Evolutionary conservation across 2,329 filamentous ascomycete genomes (phyloP).

Genomic region (Alternaria angustiovoidea): DNA sequence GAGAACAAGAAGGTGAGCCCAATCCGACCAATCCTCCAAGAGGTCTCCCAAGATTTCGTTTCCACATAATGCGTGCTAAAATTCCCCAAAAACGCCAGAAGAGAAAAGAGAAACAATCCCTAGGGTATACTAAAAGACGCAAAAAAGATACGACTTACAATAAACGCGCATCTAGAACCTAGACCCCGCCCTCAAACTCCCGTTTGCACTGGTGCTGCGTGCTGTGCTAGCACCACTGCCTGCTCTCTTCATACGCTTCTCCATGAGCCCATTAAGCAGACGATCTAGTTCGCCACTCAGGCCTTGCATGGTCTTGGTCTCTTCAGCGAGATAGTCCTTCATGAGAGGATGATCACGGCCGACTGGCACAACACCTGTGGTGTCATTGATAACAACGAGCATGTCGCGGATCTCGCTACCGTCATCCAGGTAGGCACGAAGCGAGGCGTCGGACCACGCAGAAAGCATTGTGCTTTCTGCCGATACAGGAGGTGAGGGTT

Average conservation of each 20-base stretch:
- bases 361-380: constrained; percentile 79
- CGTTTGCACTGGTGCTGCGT: constrained; percentile 18
- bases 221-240: constrained; percentile 19
- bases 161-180: constrained; percentile 3
- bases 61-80: constrained; percentile 4
- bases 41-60: constrained; percentile 4
- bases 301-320: constrained; percentile 84
- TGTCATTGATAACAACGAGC: constrained; percentile 91
- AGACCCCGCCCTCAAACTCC: constrained; percentile 11
- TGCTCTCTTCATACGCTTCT: constrained; percentile 51
- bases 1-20: background rate
- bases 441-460: constrained; percentile 85
- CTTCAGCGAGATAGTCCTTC: constrained; percentile 80
- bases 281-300: constrained; percentile 91
- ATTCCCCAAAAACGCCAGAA: background rate
- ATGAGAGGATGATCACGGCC: constrained; percentile 87
- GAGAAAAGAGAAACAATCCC: background rate
- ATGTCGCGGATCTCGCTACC: constrained; percentile 88
- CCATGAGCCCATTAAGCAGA: constrained; percentile 82
- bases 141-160: constrained; percentile 4
- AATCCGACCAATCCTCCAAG: background rate
- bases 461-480: constrained; percentile 62
- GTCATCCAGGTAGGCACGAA: constrained; percentile 91
- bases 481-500: constrained; percentile 39
- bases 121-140: constrained; percentile 15